Evolutionary conservation across 306 rosid genomes (phyloP).

Genomic region (Begonia fuchsioides): DNA sequence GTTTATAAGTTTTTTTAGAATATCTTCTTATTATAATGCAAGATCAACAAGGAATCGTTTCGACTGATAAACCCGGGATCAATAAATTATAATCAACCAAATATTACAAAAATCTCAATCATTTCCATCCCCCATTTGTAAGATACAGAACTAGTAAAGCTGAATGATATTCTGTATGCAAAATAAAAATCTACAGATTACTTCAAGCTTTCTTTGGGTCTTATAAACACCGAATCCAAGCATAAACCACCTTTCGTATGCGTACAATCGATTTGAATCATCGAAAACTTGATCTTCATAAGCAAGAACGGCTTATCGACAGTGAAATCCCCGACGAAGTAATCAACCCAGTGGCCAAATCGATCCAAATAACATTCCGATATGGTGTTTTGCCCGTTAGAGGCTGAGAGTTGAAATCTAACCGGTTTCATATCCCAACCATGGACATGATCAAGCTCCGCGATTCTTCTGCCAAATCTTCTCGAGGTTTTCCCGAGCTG

Average conservation of each 20-base stretch:
- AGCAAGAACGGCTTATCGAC: constrained; percentile 16
- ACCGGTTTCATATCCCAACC: constrained; percentile 84
- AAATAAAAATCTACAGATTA: not conserved
- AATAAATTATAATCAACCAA: too few relatives aligned
- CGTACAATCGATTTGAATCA: constrained; percentile 86
- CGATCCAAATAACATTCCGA: constrained; percentile 30
- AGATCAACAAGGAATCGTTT: too few relatives aligned
- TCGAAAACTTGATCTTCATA: constrained; percentile 38
- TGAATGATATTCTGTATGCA: too few relatives aligned
- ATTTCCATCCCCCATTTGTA: too few relatives aligned
- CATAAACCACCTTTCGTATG: constrained; percentile 88
- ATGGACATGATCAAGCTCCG: constrained; percentile 48
- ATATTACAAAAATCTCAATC: too few relatives aligned
- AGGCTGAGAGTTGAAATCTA: constrained; percentile 47
- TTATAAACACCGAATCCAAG: constrained; percentile 49
- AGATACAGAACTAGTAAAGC: too few relatives aligned
- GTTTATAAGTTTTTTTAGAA: too few relatives aligned
- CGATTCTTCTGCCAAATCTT: constrained; percentile 40
- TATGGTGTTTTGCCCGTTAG: constrained; percentile 41
- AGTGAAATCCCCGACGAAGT: constrained; percentile 51
- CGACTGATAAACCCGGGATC: too few relatives aligned
- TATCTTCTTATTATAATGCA: too few relatives aligned
- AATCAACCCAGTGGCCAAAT: constrained; percentile 43
- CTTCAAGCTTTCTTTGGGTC: constrained; percentile 20
- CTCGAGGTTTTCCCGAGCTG: constrained; percentile 48